Evolutionary conservation across 768 basidiomycete species (phyloP).

Genomic region (Scleroderma bovista): DNA sequence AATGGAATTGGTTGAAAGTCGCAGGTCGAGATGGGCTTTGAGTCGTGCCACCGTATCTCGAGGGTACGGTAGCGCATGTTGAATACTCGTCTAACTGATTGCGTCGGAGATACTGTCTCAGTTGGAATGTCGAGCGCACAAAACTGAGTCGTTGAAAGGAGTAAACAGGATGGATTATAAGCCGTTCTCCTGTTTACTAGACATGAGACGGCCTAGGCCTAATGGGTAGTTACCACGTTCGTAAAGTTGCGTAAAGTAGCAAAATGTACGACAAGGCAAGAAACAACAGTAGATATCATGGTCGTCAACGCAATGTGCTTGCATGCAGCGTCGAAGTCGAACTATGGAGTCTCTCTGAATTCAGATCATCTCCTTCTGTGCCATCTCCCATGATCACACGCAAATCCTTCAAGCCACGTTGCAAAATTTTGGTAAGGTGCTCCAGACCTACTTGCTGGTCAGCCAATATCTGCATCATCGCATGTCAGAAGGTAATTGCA

Average conservation of each 20-base stretch:
- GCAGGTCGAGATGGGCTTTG: slow-evolving; percentile 90
- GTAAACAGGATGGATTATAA: no score
- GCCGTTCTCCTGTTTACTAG: no score
- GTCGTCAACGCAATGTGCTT: slow-evolving; percentile 19
- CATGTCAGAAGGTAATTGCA: slow-evolving; percentile 3
- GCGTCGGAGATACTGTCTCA: not conserved
- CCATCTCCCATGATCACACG: slow-evolving; percentile 53
- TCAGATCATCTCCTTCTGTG: slow-evolving; percentile 29
- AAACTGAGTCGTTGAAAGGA: not conserved
- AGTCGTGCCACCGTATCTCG: slow-evolving; percentile 96
- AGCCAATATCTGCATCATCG: slow-evolving; percentile 53
- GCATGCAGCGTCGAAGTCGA: slow-evolving; percentile 23
- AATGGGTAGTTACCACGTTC: slow-evolving; percentile 4
- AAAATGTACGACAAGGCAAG: not conserved
- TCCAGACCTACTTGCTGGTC: slow-evolving; percentile 79
- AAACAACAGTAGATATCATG: not conserved
- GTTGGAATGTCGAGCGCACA: not conserved
- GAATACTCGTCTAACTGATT: slow-evolving; percentile 5
- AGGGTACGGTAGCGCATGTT: slow-evolving; percentile 83
- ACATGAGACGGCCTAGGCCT: no score
- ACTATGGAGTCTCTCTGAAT: slow-evolving; percentile 14
- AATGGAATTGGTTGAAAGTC: slow-evolving; percentile 88
- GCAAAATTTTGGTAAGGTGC: slow-evolving; percentile 72
- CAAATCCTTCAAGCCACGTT: slow-evolving; percentile 59
- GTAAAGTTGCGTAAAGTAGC: not conserved